phyloP scores from a whole-genome alignment of 1,139 yeast genomes.

The Geotrichum candidum region DNA sequence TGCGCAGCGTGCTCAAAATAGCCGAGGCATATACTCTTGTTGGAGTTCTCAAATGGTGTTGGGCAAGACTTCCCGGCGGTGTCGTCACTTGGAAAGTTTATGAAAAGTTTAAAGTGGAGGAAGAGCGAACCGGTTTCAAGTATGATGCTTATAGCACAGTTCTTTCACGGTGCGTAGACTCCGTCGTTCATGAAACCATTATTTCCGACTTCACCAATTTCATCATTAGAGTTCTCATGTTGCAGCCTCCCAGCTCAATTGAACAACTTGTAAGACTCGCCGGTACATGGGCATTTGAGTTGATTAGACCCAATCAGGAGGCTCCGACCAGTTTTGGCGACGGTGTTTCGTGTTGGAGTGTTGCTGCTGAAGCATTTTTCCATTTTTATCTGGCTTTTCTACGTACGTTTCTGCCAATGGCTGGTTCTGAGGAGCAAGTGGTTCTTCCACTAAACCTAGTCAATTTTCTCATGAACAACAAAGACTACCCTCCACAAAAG shows the following conservation, averaged over 20 bases:
- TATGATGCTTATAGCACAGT: conserved; percentile 60
- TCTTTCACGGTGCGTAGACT: conserved; percentile 77
- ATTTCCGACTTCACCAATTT: conserved; percentile 83
- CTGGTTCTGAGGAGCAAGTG: not conserved
- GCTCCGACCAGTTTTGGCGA: conserved; percentile 47
- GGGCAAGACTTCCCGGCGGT: conserved; percentile 78
- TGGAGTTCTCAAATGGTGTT: conserved; percentile 69
- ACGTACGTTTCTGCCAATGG: conserved; percentile 50
- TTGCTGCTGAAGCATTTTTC: conserved; percentile 68
- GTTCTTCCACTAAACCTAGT: not conserved
- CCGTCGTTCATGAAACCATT: conserved; percentile 84
- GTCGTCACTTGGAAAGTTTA: conserved; percentile 85
- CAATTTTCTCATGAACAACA: conserved; percentile 2
- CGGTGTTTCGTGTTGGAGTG: conserved; percentile 65
- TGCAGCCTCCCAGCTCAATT: conserved; percentile 69
- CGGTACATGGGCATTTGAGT: conserved; percentile 81
- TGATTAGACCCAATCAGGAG: conserved; percentile 28
- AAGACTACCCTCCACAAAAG: conserved; percentile 34
- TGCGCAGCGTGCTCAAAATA: conserved; percentile 27
- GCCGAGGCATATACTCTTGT: conserved; percentile 47
- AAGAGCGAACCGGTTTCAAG: conserved; percentile 51
- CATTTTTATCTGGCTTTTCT: conserved; percentile 72
- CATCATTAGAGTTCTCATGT: conserved; percentile 69
- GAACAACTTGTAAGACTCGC: conserved; percentile 77
- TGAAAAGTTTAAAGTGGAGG: conserved; percentile 59